Evolutionary conservation across 2,329 filamentous ascomycete genomes (phyloP).

Genomic region (Blastomyces gilchristii): DNA sequence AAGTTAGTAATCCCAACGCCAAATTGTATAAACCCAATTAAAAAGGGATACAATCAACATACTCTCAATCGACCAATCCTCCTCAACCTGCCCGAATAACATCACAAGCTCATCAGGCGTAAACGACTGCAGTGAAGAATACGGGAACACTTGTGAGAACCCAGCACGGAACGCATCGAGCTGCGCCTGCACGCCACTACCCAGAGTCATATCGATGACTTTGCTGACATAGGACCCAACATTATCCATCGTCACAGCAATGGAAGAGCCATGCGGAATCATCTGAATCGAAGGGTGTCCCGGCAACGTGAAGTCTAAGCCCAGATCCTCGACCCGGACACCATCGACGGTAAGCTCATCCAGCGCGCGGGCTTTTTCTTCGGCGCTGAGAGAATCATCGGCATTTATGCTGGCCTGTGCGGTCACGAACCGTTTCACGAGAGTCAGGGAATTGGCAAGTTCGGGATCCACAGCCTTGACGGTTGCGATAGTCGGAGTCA

Average conservation of each 20-base stretch:
- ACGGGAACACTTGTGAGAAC: slow-evolving; percentile 94
- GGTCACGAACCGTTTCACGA: slow-evolving; percentile 75
- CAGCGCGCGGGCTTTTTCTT: slow-evolving; percentile 61
- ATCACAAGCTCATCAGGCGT: slow-evolving; percentile 91
- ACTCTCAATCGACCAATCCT: slow-evolving; percentile 98
- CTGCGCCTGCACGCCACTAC: slow-evolving; percentile 76
- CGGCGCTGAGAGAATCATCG: slow-evolving; percentile 52
- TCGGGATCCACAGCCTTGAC: slow-evolving; percentile 82
- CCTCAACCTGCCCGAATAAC: slow-evolving; percentile 82
- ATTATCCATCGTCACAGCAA: slow-evolving; percentile 75
- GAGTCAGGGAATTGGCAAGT: slow-evolving; percentile 71
- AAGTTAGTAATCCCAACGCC: slow-evolving; percentile 22
- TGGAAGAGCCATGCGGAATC: slow-evolving; percentile 61
- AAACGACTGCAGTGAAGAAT: slow-evolving; percentile 82
- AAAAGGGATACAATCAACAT: slow-evolving; percentile 35
- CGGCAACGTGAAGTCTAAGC: slow-evolving; percentile 87
- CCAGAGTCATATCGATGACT: slow-evolving; percentile 84
- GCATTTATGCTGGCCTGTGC: slow-evolving; percentile 76
- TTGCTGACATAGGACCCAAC: slow-evolving; percentile 80
- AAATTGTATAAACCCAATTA: too few species aligned
- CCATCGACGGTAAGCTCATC: slow-evolving; percentile 64
- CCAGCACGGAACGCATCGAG: slow-evolving; percentile 83
- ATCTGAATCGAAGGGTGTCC: slow-evolving; percentile 84
- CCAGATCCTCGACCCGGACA: slow-evolving; percentile 72
- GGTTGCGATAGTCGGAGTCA: slow-evolving; percentile 76